Evolutionary conservation across 164 flowering plant genomes (phyloP), one percentile per base, ranked within the genome.

Genomic region (Litsea cubeba): DNA sequence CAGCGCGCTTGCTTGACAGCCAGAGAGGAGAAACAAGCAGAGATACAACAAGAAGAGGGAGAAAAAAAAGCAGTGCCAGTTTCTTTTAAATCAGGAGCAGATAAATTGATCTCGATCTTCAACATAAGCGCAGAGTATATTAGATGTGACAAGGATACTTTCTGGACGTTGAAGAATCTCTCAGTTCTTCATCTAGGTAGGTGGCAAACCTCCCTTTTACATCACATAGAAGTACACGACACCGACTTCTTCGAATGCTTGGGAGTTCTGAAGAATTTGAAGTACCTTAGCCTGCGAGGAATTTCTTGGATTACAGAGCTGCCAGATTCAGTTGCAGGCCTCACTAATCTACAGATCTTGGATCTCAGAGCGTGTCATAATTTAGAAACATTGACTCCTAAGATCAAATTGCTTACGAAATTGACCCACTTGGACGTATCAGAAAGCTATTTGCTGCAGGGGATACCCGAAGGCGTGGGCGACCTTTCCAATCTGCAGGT

Each of bases 341-440:
- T 85, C 26, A 2, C 10, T 10, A 73, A 72, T 24, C 68, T 87
- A 58, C 70, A 28, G 57, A 68, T 85, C 14, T 50, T 87, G 28
- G 88, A 85, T 71, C 81, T 87, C 26, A 77, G 82, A 63, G 81
- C 80, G 0, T 87, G 90, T 57, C 81, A 79, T 70, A 78, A 85
- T 73, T 74, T 85, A 0, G 84, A 80, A 75, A n/a, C 0, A 15
- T 68, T 87, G 35, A 81, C 86, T 0, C n/a, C 57, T 0, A 70
- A n/a, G 10, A 79, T 87, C 23, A 73, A 40, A 5, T 58, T 3
- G 0, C 79, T 85, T 3, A 75, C 63, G 72, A 80, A 68, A 10
- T 73, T 87, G 50, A 83, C 82, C 1, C 84, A 84, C 65, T 77
- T 87, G 78, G 90, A 87, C 63, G 60, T 87, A 23, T 85, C 88